A percentile compares a stretch with the other conserved stretches of the same genome.
Evolutionary conservation across 2,329 filamentous ascomycete species (phyloP).

Genomic region (Fusarium guadeloupense): DNA sequence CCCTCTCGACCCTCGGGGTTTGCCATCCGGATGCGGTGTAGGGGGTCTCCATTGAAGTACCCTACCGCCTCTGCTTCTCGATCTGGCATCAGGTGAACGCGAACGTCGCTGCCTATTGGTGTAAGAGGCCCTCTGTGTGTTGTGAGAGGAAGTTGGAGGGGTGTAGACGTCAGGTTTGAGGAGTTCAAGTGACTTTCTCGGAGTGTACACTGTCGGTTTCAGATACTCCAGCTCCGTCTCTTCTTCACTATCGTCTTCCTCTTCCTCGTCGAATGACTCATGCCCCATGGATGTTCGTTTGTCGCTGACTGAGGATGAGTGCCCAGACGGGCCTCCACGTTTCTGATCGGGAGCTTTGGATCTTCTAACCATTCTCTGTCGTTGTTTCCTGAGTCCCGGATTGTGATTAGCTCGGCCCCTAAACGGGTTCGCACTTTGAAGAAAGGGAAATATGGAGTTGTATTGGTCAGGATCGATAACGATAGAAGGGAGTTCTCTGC

Average conservation of each 20-base stretch:
- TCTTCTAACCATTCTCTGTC: neutral
- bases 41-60: conserved; percentile 14
- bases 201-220: conserved; percentile 25
- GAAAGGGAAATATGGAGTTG: conserved; percentile 38
- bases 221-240: conserved; percentile 6
- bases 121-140: neutral
- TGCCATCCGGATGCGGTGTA: conserved; percentile 27
- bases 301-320: neutral
- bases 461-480: conserved; percentile 35
- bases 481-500: neutral
- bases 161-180: conserved; percentile 26
- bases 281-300: neutral
- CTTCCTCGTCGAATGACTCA: neutral
- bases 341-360: neutral
- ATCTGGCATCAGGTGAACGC: neutral
- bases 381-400: neutral
- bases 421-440: conserved; percentile 9
- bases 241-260: neutral
- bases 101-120: neutral
- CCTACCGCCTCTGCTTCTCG: conserved; percentile 6
- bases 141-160: conserved; percentile 19
- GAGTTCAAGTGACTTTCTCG: conserved; percentile 15
- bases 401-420: neutral
- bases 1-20: neutral
- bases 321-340: neutral